Base-by-base conservation (phyloP, 2,329 filamentous ascomycete species). In the Fusarium palustre region DNA sequence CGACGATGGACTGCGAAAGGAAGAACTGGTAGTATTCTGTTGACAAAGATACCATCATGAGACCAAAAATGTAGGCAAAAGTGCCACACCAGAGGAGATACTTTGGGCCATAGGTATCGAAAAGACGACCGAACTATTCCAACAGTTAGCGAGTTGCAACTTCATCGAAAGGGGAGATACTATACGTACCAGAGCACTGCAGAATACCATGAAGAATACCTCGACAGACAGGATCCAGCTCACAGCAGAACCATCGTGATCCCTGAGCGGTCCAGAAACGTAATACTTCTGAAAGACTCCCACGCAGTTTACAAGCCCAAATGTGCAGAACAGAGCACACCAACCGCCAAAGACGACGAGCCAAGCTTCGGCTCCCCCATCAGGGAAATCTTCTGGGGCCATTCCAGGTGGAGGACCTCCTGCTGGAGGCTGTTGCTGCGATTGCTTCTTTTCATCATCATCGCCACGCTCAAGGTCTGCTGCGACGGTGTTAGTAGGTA, bases 31-130 rank as follows among this genome's bases (percentile, higher is more conserved):
- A 84, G 76, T 83, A 84, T 48, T 79, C 49, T 3, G 69, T 76
- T 7, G 79, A 79, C 12, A 91, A 78, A 18, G 84, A 87, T 0
- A 85, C 82, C 87, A 91, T 90, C 87, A 91, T 90, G 20, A 91
- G 77, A 25, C 87, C 86, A 46, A 91, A 86, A 65, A 91, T 82
- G 76, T 90, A 87, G 59, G 86, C 75, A 61, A 89, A 70, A 7
- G 83, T 84, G 31, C 88, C 88, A 53, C 78, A 70, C 20, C 85
- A 65, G 16, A 91, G 79, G 6, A 92, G 79, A 61, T 81, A 86
- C 39, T 83, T 83, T 1, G 90, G 88, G 3, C 91, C 91, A 67
- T 87, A 87, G 66, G 82, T 86, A 76, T 93, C 91, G 70, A 87
- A 91, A 13, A 91, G 47, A 41, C 85, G 87, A 2, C 91, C 91